Conservation (phyloP, 805 yeast species). For the Saturnispora hagleri region DNA sequence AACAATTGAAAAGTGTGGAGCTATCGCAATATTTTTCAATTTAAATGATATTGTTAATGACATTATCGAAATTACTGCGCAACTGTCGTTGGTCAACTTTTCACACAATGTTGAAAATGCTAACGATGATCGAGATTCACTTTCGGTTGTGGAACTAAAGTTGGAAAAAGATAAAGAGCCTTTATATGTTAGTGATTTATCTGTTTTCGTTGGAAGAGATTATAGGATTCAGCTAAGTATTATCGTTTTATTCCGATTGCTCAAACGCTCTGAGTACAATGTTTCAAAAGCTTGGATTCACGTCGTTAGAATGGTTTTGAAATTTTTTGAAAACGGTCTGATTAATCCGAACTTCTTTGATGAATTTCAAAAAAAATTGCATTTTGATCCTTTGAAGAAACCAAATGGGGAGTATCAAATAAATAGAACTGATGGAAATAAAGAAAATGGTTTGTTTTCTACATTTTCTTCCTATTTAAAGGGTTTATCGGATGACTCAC, state of each 20-base stretch:
- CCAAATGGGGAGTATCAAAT: conserved; percentile 62
- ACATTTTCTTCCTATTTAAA: conserved; percentile 88
- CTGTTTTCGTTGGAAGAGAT: conserved; percentile 81
- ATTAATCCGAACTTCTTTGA: conserved; percentile 56
- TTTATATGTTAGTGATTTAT: conserved; percentile 69
- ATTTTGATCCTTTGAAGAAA: conserved; percentile 44
- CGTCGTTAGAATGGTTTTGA: conserved; percentile 49
- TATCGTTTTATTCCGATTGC: conserved; percentile 73
- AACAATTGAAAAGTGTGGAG: conserved; percentile 77
- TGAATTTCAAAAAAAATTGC: conserved; percentile 51
- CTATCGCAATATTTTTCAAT: conserved; percentile 58
- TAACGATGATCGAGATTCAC: conserved; percentile 28
- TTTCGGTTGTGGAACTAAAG: conserved; percentile 37
- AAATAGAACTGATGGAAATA: conserved; percentile 52
- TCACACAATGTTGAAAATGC: conserved; percentile 25
- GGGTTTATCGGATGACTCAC: conserved; percentile 75
- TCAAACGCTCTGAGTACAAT: conserved; percentile 46
- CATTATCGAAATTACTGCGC: conserved; percentile 56
- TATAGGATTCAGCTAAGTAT: conserved; percentile 87
- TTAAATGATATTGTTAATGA: conserved; percentile 51
- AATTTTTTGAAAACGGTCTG: conserved; percentile 64
- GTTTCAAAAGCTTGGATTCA: conserved; percentile 49
- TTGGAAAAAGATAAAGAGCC: conserved; percentile 46
- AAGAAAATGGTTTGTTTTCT: conserved; percentile 73
- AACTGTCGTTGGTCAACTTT: conserved; percentile 56